Conservation (phyloP, 495 filamentous ascomycete genomes). For the Neohortaea acidophila region DNA sequence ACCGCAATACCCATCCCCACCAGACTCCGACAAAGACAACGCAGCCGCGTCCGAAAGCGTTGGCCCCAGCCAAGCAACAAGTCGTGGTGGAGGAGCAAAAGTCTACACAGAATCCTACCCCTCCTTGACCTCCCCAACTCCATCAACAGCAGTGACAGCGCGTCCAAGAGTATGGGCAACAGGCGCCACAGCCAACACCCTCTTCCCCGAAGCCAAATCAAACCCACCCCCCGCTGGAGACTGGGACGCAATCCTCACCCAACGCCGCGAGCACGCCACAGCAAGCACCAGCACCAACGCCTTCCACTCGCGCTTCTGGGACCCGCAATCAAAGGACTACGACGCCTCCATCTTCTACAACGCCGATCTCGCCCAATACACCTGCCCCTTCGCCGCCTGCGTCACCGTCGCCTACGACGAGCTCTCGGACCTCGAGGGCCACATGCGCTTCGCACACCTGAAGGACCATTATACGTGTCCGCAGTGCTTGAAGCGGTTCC, state of each 20-base stretch:
- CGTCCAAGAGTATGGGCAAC: not conserved
- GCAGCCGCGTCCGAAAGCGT: not conserved
- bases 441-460: slow-evolving; percentile 21
- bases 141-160: not conserved
- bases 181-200: not conserved
- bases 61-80: slow-evolving; percentile 4
- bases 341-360: slow-evolving; percentile 22
- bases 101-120: slow-evolving; percentile 7
- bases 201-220: slow-evolving; percentile 19
- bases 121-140: not conserved
- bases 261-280: not conserved
- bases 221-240: slow-evolving; percentile 6
- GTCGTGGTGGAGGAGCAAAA: slow-evolving; percentile 3
- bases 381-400: slow-evolving; percentile 24
- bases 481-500: slow-evolving; percentile 33
- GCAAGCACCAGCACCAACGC: slow-evolving; percentile 15
- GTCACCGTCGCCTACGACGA: slow-evolving; percentile 17
- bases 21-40: no score
- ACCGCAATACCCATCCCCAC: no score
- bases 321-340: slow-evolving; percentile 20
- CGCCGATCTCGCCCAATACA: slow-evolving; percentile 14
- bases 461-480: slow-evolving; percentile 22
- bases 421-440: slow-evolving; percentile 7
- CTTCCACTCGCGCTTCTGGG: slow-evolving; percentile 23
- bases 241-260: slow-evolving; percentile 2